Evolutionary conservation across 2,329 filamentous ascomycete genomes (phyloP), one percentile per base, ranked within the genome.

Genomic region (Cadophora sp.): DNA sequence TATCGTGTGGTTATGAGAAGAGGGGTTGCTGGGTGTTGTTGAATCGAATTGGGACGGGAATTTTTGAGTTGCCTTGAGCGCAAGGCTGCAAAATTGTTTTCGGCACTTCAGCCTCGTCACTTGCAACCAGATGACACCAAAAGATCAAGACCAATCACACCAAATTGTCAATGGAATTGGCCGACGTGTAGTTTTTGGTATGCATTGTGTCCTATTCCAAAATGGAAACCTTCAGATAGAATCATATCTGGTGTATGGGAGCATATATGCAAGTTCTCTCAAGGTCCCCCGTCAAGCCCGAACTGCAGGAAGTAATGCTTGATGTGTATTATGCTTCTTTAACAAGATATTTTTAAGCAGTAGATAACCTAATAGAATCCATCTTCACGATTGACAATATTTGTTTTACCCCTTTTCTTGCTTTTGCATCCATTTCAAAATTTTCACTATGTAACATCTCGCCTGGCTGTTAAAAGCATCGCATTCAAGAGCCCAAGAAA

Each of bases 61-160:
- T 55, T 55, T 58, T 58, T 58, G 31, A 24, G 19, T 46, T 69
- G 72, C 73, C 73, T 74, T 66, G 67, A 29, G 73, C 73, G 72
- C 69, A 71, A 74, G 73, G 73, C 73, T 69, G 68, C 68, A 37
- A 72, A 19, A 1, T 61, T 37, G 22, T 40, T 31, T 34, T 16
- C 2, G 19, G 62, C 1, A 27, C 22, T 24, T 56, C 62, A 64
- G 62, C 62, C 62, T 64, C 26, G 62, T 29, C 26, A n/a, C 19
- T 8, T 43, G 2, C 43, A 22, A 22, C 43, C 11, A 16, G 14
- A 19, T 5, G 14, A 14, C 2, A 14, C 14, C 40, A 16, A 14
- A 43, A 19, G 14, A 19, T 16, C 12, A 19, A 12, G n/a, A n/a
- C n/a, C n/a, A n/a, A 48, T 22, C 9, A 34, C 31, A 34, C 31